Base-by-base conservation (phyloP, 768 basidiomycete genomes). In the Mycena rebaudengoi region DNA sequence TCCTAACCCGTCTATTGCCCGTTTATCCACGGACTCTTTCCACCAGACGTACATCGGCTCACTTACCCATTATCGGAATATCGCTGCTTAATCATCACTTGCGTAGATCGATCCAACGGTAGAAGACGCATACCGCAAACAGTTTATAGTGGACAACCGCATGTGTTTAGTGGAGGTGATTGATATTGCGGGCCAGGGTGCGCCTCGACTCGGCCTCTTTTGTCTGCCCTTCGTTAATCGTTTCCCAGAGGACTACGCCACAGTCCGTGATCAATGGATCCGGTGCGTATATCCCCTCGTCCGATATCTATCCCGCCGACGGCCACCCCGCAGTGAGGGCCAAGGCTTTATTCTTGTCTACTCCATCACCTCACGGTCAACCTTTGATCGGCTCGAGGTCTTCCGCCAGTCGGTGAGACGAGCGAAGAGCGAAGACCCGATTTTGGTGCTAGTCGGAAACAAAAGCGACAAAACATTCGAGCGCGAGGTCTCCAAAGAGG, bases 271-370 rank as follows among this genome's bases (percentile, higher is more conserved):
- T 82, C 96, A 98, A 78, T 98, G 96, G 96, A 95, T 98, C 70
- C 89, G 96, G 96, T 97, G 64, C 78, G 91, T 84, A 58, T 49
- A 57, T 44, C 32, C 21, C n/a, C 45, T 51, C 40, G 53, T 28
- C 45, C 33, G 65, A n/a, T n/a, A n/a, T n/a, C n/a, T n/a, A n/a
- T 37, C 52, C n/a, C 44, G 48, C 51, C 29, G 18, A 46, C 62
- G 62, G 26, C 56, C 65, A 32, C 59, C 52, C 16, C 44, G 45
- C 52, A 97, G 96, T 28, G 96, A 98, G 78, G 96, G 96, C 65
- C 95, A 97, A 81, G 96, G 95, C n/a, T 97, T 98, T 77, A 91
- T 98, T 69, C 87, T 98, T 46, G 96, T 98, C 61, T 98, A 98
- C 79, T 97, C 95, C 41, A 96, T 98, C 75, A 92, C 94, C 58